phyloP scores from a whole-genome alignment of 257 asterid species.

The Parsonsia alboflavescens region DNA sequence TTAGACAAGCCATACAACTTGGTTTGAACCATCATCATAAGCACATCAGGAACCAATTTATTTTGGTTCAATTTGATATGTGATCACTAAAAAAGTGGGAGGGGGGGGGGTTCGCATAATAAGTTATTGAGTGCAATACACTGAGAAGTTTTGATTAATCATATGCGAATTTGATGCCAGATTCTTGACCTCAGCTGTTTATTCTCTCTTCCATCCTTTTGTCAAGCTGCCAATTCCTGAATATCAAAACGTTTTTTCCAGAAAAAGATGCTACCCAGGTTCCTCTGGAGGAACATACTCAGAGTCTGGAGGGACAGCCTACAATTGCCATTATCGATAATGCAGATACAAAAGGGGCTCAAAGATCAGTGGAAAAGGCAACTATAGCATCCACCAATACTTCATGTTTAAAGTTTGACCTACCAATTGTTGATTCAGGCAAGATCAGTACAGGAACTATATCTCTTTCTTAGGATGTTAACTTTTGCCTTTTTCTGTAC shows the following conservation, averaged over 20 bases:
- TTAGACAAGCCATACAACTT: neutral
- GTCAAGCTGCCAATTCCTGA: neutral
- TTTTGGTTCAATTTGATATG: neutral
- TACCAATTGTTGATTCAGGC: conserved; percentile 31
- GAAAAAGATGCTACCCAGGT: neutral
- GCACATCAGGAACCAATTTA: neutral
- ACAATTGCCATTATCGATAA: neutral
- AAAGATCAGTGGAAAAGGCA: conserved; percentile 14
- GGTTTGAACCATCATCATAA: neutral
- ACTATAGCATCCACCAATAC: conserved; percentile 19
- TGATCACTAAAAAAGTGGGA: neutral
- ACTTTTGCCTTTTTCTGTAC: neutral
- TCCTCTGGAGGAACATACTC: neutral
- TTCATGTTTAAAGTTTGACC: conserved; percentile 11
- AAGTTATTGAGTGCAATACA: neutral
- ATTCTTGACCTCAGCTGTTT: neutral
- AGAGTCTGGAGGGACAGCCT: conserved; percentile 21
- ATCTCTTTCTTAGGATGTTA: neutral
- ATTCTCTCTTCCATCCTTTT: neutral
- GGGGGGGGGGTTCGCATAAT: neutral
- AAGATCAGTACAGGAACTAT: conserved; percentile 18
- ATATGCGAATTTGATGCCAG: neutral
- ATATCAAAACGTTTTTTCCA: neutral
- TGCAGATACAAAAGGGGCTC: conserved; percentile 18
- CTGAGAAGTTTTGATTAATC: neutral